A percentile compares a stretch with the other conserved stretches of the same genome.
These are phyloP conservation scores for Melampsora occidentalis DNA, from an alignment of 1,284 basidiomycete species.

Conservation along the genomic window DNA sequence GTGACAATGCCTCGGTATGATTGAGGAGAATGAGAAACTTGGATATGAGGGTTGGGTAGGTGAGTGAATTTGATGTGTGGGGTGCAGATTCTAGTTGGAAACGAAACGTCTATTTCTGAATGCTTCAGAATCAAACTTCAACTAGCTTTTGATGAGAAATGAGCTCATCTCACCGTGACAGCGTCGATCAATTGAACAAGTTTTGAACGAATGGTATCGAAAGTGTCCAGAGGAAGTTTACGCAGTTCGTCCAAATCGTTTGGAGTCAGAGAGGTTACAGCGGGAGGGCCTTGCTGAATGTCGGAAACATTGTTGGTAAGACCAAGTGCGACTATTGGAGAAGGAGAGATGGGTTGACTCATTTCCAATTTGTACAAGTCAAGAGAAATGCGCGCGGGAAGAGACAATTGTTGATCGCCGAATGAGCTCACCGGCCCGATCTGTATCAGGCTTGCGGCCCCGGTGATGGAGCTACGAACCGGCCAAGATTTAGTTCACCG, in stretches of 20 bases:
- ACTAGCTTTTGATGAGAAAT: background rate
- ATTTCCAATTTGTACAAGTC: too few relatives aligned
- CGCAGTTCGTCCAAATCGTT: constrained; percentile 25
- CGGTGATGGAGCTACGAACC: too few relatives aligned
- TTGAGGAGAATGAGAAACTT: constrained; percentile 41
- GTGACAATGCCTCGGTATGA: constrained; percentile 42
- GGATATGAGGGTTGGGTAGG: constrained; percentile 39
- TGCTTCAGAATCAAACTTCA: background rate
- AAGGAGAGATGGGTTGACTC: too few relatives aligned
- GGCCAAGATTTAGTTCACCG: too few relatives aligned
- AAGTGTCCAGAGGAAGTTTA: constrained; percentile 26
- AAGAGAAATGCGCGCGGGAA: too few relatives aligned
- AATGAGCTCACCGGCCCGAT: too few relatives aligned
- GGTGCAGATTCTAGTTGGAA: constrained; percentile 36
- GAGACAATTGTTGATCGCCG: too few relatives aligned
- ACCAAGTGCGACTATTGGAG: too few relatives aligned
- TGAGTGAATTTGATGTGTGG: constrained; percentile 22
- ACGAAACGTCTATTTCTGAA: constrained; percentile 17
- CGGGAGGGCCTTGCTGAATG: too few relatives aligned
- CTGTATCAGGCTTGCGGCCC: too few relatives aligned
- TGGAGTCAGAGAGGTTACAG: background rate
- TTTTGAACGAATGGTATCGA: constrained; percentile 43
- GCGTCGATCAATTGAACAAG: constrained; percentile 42
- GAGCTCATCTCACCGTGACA: constrained; percentile 16
- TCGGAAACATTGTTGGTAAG: too few relatives aligned